Conservation (phyloP, 805 yeast species). For the Wickerhamiella slavikovae region DNA sequence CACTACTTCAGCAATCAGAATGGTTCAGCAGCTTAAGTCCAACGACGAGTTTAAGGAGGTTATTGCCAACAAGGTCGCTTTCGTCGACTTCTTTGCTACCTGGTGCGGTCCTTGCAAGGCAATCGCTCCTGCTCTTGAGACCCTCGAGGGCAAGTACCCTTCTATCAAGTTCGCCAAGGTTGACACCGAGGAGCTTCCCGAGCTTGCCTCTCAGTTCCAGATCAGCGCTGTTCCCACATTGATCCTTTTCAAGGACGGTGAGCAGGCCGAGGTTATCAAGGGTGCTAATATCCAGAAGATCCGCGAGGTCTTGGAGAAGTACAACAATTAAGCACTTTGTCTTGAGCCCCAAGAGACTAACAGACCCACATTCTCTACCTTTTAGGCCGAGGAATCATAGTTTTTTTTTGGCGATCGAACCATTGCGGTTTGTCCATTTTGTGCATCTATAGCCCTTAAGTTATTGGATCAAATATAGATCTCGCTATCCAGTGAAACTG, state of each 20-base stretch:
- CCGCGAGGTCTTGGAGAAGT: slow-evolving; percentile 44
- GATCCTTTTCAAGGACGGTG: slow-evolving; percentile 65
- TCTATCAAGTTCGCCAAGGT: slow-evolving; percentile 66
- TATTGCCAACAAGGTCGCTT: slow-evolving; percentile 53
- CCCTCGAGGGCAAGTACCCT: slow-evolving; percentile 31
- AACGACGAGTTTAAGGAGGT: slow-evolving; percentile 46
- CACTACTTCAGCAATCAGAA: slow-evolving; percentile 13
- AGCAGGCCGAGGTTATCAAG: slow-evolving; percentile 55
- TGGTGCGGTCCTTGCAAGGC: slow-evolving; percentile 99
- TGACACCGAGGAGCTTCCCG: slow-evolving; percentile 70
- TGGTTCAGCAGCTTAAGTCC: slow-evolving; percentile 33
- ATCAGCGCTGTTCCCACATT: slow-evolving; percentile 49
- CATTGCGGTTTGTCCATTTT: no score
- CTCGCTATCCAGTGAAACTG: no score
- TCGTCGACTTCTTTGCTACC: slow-evolving; percentile 88
- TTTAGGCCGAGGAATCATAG: background rate
- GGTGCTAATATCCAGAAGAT: slow-evolving; percentile 60
- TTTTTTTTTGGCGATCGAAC: background rate
- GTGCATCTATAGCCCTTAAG: no score
- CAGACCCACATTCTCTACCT: no score
- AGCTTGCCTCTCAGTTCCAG: slow-evolving; percentile 49
- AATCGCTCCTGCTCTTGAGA: slow-evolving; percentile 82
- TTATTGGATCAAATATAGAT: no score
- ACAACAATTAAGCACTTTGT: slow-evolving; percentile 12
- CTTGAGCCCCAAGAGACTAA: no score